These are phyloP conservation scores for Pittosporum tobira DNA, from an alignment of 129 eudicot genomes.

Conservation along the genomic window DNA sequence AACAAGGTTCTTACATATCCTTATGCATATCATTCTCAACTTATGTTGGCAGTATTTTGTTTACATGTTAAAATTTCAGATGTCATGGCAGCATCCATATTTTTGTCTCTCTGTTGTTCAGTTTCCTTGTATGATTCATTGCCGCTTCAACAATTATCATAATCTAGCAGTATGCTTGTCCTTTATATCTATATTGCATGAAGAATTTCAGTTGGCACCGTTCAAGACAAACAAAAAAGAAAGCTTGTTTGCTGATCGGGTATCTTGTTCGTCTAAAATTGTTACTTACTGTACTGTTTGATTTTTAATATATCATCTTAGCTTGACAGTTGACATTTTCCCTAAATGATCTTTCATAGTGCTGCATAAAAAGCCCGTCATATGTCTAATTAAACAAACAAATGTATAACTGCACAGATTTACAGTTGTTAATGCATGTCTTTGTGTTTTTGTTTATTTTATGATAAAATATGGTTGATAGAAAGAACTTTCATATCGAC, in stretches of 20 bases:
- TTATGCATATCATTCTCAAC: neutral
- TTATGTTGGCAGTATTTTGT: neutral
- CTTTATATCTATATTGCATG: conserved; percentile 35
- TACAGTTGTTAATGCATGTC: neutral
- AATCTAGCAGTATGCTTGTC: neutral
- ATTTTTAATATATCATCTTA: neutral
- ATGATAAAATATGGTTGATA: too few species aligned
- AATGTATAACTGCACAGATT: too few species aligned
- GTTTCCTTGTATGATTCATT: neutral
- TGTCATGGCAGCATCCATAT: too few species aligned
- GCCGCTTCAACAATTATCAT: neutral
- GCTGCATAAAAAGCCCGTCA: neutral
- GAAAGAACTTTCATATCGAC: too few species aligned
- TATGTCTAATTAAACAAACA: neutral
- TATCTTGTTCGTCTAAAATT: conserved; percentile 11
- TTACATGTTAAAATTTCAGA: too few species aligned
- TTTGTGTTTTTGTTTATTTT: too few species aligned
- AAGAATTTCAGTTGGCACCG: conserved; percentile 84
- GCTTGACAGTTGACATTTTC: neutral
- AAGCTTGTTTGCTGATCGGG: conserved; percentile 91
- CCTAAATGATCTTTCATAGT: neutral
- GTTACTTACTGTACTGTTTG: neutral
- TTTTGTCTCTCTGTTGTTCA: too few species aligned
- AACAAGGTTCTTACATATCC: conserved; percentile 43
- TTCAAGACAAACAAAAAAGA: conserved; percentile 92